Base-by-base conservation (phyloP, 106 monocot species). In the Narthecium ossifragum region DNA sequence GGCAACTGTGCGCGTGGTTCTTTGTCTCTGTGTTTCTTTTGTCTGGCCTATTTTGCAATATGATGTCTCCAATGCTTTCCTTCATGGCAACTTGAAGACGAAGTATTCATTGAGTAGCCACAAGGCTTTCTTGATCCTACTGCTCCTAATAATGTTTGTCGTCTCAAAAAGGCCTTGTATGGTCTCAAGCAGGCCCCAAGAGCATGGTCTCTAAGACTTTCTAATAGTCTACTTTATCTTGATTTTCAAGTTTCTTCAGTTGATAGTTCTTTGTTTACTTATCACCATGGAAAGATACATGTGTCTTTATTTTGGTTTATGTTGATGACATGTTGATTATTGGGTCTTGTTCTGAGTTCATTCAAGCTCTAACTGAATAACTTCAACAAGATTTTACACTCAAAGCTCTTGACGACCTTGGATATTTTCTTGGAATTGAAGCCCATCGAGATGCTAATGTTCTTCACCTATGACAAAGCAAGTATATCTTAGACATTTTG, bases 1-100 rank as follows among this genome's bases (percentile, higher is more conserved):
- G 32, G 34, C 13, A 13, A 57, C 57, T 14, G 18, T 57, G 1
- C 28, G 34, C 14, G 13, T 57, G 0, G 18, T 57, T 1, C 2
- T 57, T 11, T 57, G 33, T 2, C 32, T 57, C 3, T 11, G 33
- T 5, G 57, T 32, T n/a, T 32, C 28, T 14, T 5, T 5, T 1
- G n/a, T 7, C 7, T 57, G 57, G 34, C 9, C 28, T 8, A 15
- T 57, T 4, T 34, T 1, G 32, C 34, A 57, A 9, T 8, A 34
- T 14, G 57, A 57, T 34, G n/a, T 57, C 25, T 13, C 13, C 0
- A 31, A 28, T 34, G 57, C 57, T 1, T 57, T 57, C 22, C 34
- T 57, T 57, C 28, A 57, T 34, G 57, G 57, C 18, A 5, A 0
- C 57, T 57, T 31, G 57, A 57, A 22, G 57, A 57, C 17, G 57